Evolutionary conservation across 371 early-diverging fungal species (phyloP), one percentile per base, ranked within the genome.

Genomic region (Mucor plumbeus): DNA sequence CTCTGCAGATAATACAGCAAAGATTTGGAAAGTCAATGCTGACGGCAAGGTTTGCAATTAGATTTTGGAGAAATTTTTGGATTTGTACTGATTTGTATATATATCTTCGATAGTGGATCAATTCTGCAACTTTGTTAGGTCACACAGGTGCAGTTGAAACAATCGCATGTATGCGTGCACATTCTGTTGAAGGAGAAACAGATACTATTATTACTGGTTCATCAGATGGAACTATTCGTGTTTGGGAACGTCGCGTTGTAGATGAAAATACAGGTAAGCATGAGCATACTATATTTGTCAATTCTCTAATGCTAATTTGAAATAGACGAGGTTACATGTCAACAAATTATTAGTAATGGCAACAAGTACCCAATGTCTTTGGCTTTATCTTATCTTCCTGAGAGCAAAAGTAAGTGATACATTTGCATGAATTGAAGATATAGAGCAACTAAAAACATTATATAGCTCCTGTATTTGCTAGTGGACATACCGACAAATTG

Each of bases 1-100:
- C n/a, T 92, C 94, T 6, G 91, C 93, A 5, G 95, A 95, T 70
- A 82, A 83, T 61, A 91, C 94, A 0, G 87, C 85, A 0, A 85
- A 91, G 13, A 72, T 95, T 3, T 95, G 97, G 96, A 87, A 87
- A 62, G 75, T 59, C 39, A 71, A 72, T 36, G 31, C 15, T 8
- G 26, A 33, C 21, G 80, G 77, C 15, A 59, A 78, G 67, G 81
- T 76, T 17, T 15, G 14, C 26, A 26, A 26, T 26, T 3, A 26
- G 26, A 26, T 26, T 26, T 40, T 26, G 7, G 34, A 33, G 33
- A 7, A 8, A 7, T 50, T 6, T 6, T 9, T 8, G 19, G 50
- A 21, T 19, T 6, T 9, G 2, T 50, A 19, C 50, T 17, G 26
- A 26, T 50, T n/a, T 50, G 19, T 50, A 26, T 26, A 26, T 26